Percentiles rank a stretch among this genome's conserved stretches.
Conservation (phyloP, 2,329 filamentous ascomycete genomes). For the Aaosphaeria arxii region DNA sequence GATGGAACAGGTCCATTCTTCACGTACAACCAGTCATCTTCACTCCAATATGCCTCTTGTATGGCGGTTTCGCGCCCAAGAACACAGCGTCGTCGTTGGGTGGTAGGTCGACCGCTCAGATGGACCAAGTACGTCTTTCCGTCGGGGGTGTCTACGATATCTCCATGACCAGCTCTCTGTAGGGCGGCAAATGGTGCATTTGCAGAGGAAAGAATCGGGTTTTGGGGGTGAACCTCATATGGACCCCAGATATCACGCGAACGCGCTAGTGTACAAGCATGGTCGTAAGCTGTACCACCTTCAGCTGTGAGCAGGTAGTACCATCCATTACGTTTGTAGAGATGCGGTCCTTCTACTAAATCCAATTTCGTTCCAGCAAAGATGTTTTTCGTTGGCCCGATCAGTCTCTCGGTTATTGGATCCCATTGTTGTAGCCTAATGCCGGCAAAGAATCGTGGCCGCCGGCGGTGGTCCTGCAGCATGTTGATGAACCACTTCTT, state of each 20-base stretch:
- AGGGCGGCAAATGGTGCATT: slow-evolving; percentile 31
- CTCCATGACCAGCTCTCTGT: slow-evolving; percentile 36
- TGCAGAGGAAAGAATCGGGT: slow-evolving; percentile 42
- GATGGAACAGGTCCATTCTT: slow-evolving; percentile 52
- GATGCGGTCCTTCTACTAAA: slow-evolving; percentile 35
- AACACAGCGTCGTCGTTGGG: slow-evolving; percentile 30
- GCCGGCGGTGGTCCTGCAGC: slow-evolving; percentile 32
- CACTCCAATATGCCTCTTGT: slow-evolving; percentile 58
- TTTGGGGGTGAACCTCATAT: slow-evolving; percentile 39
- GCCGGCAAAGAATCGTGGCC: slow-evolving; percentile 48
- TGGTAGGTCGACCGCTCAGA: slow-evolving; percentile 31
- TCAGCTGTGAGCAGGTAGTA: slow-evolving; percentile 38
- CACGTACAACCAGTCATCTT: slow-evolving; percentile 62
- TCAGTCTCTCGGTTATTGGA: slow-evolving; percentile 46
- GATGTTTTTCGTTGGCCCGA: slow-evolving; percentile 53
- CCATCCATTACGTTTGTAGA: slow-evolving; percentile 35
- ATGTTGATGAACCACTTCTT: slow-evolving; percentile 39
- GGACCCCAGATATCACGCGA: slow-evolving; percentile 40
- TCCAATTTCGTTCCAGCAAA: slow-evolving; percentile 55
- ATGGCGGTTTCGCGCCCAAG: slow-evolving; percentile 42
- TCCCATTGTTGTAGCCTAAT: slow-evolving; percentile 61
- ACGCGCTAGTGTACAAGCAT: slow-evolving; percentile 39
- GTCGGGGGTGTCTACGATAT: slow-evolving; percentile 33
- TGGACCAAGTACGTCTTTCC: slow-evolving; percentile 35
- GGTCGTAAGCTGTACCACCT: slow-evolving; percentile 40